Evolutionary conservation across 306 rosid species (phyloP), one percentile per base, ranked within the genome.

Genomic region (Quercus glauca): DNA sequence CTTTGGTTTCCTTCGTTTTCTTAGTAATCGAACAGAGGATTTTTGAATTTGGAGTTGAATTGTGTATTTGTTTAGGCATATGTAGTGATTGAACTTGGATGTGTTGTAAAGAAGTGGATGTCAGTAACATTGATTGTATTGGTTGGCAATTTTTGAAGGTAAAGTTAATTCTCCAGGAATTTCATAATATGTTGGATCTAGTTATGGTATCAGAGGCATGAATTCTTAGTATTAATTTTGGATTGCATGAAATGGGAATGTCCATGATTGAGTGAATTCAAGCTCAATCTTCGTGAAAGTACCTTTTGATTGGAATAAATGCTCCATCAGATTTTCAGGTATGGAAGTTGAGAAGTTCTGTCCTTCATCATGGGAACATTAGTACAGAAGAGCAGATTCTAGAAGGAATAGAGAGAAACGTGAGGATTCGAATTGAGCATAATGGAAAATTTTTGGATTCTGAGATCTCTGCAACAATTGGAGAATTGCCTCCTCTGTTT

Each of bases 121-220:
- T 64, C 56, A 70, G 49, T 73, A 69, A 45, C 69, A 52, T 82
- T 81, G 75, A 81, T 81, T 88, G 75, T 76, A 59, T 75, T 76
- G 70, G 63, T 73, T 56, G 82, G 76, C 19, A 15, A 60, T 79
- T 82, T 73, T n/a, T 74, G 35, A 43, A 4, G 43, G 58, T 72
- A 6, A 53, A 57, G 29, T 58, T 73, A 67, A 3, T 82, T 67
- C 68, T 33, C 12, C 20, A 64, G 35, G 9, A 43, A 63, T 43
- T 82, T 56, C 1, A 23, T 74, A 5, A 2, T 5, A 19, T 65
- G 37, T 43, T 61, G 74, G 33, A 37, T 77, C 55, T 73, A 43
- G 31, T 72, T 76, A 21, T 63, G 19, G 15, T 28, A 28, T 12
- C 28, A 61, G 19, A 12, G n/a, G 37, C 37, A 61, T 12, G 69